Percentiles rank a stretch among this genome's conserved stretches.
phyloP scores from a whole-genome alignment of 2,329 filamentous ascomycete genomes.

The Diplodia sapinea region DNA sequence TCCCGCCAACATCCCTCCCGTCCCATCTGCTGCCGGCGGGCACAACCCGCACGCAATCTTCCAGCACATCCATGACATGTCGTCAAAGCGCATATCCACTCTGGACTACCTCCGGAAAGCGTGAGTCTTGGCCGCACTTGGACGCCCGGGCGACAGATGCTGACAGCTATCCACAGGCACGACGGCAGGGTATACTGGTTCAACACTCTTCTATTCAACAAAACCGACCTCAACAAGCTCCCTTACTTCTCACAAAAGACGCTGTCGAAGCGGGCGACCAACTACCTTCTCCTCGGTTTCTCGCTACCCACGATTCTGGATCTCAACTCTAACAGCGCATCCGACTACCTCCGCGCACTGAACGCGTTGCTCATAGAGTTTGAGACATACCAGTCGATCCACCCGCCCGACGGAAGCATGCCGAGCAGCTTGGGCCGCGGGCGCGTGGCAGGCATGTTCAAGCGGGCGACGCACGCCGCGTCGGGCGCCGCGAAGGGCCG shows the following conservation, averaged over 20 bases:
- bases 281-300: conserved; percentile 89
- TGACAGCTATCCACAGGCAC: conserved; percentile 64
- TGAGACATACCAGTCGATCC: conserved; percentile 88
- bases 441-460: conserved; percentile 66
- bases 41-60: conserved; percentile 63
- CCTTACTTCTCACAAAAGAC: conserved; percentile 85
- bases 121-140: conserved; percentile 59
- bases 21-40: conserved; percentile 43
- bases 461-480: conserved; percentile 49
- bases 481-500: conserved; percentile 46
- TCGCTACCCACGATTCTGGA: conserved; percentile 90
- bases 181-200: conserved; percentile 98
- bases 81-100: conserved; percentile 91
- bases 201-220: conserved; percentile 92
- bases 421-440: conserved; percentile 75
- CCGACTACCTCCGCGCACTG: conserved; percentile 86
- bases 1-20: conserved; percentile 35
- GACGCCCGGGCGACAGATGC: conserved; percentile 4
- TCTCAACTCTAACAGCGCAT: conserved; percentile 76
- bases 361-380: conserved; percentile 89
- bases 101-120: conserved; percentile 91
- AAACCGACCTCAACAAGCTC: conserved; percentile 77
- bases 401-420: conserved; percentile 75
- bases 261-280: conserved; percentile 86
- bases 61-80: conserved; percentile 79